Conservation (phyloP, 2,329 filamentous ascomycete genomes). For the Dactylellina drechsleri region DNA sequence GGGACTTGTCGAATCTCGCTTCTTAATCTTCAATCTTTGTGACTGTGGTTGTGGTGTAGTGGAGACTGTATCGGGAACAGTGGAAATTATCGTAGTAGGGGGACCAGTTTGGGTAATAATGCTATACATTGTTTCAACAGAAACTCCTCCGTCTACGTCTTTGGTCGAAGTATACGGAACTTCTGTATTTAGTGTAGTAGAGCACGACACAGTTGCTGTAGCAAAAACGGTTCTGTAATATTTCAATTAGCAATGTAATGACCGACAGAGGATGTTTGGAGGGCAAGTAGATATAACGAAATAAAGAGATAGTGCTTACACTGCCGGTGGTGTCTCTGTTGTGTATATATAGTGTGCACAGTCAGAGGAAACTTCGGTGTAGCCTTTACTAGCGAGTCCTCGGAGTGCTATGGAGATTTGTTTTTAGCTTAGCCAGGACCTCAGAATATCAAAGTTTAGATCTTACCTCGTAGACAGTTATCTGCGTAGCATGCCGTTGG, state of each 20-base stretch:
- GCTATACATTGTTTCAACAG: background rate
- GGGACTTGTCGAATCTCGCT: constrained; percentile 6
- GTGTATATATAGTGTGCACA: constrained; percentile 17
- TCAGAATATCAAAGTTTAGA: background rate
- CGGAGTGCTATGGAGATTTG: constrained; percentile 4
- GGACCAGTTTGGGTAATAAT: background rate
- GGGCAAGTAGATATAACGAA: background rate
- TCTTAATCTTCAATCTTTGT: background rate
- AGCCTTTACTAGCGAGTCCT: constrained; percentile 23
- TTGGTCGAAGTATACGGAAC: background rate
- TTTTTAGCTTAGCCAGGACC: background rate
- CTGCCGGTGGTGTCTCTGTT: background rate
- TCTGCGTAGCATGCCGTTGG: constrained; percentile 23
- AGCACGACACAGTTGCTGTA: background rate
- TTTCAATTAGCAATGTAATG: too few relatives aligned
- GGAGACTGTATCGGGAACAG: background rate
- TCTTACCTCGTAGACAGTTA: constrained; percentile 25
- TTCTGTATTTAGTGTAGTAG: background rate
- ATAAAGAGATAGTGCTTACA: background rate
- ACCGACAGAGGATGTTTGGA: too few relatives aligned
- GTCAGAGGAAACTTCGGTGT: constrained; percentile 8
- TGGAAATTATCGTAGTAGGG: background rate
- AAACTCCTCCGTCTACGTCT: background rate
- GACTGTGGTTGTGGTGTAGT: background rate
- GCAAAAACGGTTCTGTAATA: background rate